A percentile compares a stretch with the other conserved stretches of the same genome.
These are phyloP conservation scores for Daedalea quercina DNA, from an alignment of 768 basidiomycete genomes.

Conservation along the genomic window DNA sequence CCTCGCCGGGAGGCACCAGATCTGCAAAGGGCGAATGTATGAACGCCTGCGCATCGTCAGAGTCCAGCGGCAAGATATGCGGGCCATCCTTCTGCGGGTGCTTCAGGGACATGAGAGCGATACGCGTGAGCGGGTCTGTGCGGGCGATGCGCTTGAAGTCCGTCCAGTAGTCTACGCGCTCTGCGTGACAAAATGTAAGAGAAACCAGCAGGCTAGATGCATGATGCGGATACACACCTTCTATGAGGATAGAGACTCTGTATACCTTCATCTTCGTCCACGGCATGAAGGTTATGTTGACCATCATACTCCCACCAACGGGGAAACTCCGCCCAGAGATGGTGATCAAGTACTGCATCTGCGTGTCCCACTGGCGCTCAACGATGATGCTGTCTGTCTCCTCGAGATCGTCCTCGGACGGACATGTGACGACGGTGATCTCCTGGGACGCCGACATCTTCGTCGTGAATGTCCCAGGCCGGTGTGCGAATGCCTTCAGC, in stretches of 20 bases:
- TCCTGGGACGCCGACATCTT: constrained; percentile 67
- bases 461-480: constrained; percentile 72
- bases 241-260: constrained; percentile 63
- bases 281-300: constrained; percentile 78
- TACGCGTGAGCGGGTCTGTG: constrained; percentile 55
- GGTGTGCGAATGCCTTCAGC: constrained; percentile 75
- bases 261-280: constrained; percentile 79
- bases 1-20: constrained; percentile 40
- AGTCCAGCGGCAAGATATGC: constrained; percentile 73
- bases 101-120: constrained; percentile 58
- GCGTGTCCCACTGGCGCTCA: constrained; percentile 87
- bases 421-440: constrained; percentile 67
- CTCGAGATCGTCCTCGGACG: constrained; percentile 82
- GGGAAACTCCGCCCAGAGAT: constrained; percentile 71
- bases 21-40: constrained; percentile 59
- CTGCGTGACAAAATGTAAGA: constrained; percentile 35
- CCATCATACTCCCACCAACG: constrained; percentile 75
- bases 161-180: constrained; percentile 77
- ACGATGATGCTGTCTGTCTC: constrained; percentile 76
- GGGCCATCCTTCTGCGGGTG: constrained; percentile 43
- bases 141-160: constrained; percentile 61
- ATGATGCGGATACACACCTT: constrained; percentile 48
- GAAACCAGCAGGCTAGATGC: background rate
- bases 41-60: constrained; percentile 58
- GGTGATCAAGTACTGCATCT: constrained; percentile 75